Evolutionary conservation across 441 rosid genomes (phyloP).

Genomic region (Manihot esculenta): DNA sequence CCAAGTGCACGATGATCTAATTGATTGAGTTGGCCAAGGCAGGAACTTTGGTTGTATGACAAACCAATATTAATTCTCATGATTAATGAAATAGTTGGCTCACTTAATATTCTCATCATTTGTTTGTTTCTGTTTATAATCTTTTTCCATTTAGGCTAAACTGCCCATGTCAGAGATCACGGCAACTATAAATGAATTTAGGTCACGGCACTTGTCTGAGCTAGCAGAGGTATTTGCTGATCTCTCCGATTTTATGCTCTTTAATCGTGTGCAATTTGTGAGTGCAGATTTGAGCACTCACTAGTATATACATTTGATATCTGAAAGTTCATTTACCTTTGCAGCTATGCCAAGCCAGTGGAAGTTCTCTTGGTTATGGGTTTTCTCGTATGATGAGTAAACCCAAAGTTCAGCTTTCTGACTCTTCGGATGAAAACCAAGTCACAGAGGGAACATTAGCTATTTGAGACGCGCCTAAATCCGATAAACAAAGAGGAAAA

Average conservation of each 20-base stretch:
- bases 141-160: slow-evolving; percentile 58
- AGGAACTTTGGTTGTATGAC: background rate
- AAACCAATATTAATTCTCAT: background rate
- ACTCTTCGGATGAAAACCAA: slow-evolving; percentile 70
- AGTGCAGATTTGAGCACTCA: background rate
- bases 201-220: slow-evolving; percentile 91
- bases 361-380: slow-evolving; percentile 94
- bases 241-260: background rate
- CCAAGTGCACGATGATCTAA: background rate
- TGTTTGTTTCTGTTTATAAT: background rate
- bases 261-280: background rate
- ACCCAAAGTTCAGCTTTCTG: slow-evolving; percentile 51
- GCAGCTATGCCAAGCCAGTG: slow-evolving; percentile 81
- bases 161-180: slow-evolving; percentile 87
- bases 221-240: slow-evolving; percentile 67
- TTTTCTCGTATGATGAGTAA: slow-evolving; percentile 61
- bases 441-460: slow-evolving; percentile 70
- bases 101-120: background rate
- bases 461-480: slow-evolving; percentile 34
- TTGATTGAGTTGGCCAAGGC: background rate
- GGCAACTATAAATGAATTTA: slow-evolving; percentile 82
- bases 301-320: background rate
- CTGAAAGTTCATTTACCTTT: slow-evolving; percentile 16
- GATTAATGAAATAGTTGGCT: background rate
- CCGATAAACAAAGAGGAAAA: slow-evolving; percentile 10